Evolutionary conservation across 768 basidiomycete species (phyloP).

Genomic region (Pluteus cervinus): DNA sequence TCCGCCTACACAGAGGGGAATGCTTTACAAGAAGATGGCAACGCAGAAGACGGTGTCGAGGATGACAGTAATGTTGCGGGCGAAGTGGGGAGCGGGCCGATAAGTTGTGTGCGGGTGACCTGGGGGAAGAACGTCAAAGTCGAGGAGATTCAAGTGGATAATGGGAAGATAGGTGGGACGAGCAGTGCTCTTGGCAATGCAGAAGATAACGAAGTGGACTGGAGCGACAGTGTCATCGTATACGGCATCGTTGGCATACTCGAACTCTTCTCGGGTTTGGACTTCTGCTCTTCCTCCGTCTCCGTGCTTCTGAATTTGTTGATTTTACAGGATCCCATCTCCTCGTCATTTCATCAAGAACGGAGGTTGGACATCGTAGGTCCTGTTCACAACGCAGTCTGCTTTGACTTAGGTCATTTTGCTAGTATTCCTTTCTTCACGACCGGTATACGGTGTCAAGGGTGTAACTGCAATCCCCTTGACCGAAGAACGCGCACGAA

Average conservation of each 20-base stretch:
- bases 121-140: conserved; percentile 63
- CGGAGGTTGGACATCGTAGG: conserved; percentile 63
- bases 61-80: neutral
- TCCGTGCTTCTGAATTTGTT: conserved; percentile 7
- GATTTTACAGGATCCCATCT: conserved; percentile 59
- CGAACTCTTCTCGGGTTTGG: conserved; percentile 64
- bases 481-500: conserved; percentile 54
- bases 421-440: conserved; percentile 59
- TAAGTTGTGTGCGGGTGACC: conserved; percentile 37
- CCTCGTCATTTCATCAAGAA: conserved; percentile 61
- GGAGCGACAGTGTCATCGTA: conserved; percentile 52
- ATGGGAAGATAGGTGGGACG: conserved; percentile 12
- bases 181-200: conserved; percentile 22
- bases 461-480: conserved; percentile 68
- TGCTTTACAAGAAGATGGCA: too few relatives aligned
- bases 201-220: conserved; percentile 35
- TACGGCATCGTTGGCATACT: conserved; percentile 76
- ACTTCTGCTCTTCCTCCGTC: conserved; percentile 7
- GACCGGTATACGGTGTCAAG: conserved; percentile 63
- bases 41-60: neutral
- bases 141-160: conserved; percentile 46
- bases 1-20: too few relatives aligned
- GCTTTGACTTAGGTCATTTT: neutral
- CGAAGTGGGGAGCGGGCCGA: conserved; percentile 14
- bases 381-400: conserved; percentile 7